Percentiles rank a stretch among this genome's conserved stretches.
These are phyloP conservation scores for Megacollybia marginata DNA, from an alignment of 768 basidiomycete species.

Conservation along the genomic window DNA sequence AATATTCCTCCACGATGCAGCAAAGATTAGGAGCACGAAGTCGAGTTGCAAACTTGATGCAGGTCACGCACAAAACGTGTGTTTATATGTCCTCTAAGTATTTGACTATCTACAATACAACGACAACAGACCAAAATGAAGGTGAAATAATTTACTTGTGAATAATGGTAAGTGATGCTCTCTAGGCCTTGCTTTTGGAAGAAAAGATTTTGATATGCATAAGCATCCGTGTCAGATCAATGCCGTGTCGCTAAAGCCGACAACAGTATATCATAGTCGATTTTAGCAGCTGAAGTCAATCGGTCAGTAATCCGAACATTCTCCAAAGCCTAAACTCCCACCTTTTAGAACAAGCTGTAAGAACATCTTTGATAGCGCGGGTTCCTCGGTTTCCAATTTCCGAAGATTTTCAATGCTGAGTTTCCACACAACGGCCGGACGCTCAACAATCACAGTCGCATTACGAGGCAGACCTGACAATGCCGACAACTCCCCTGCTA, in stretches of 20 bases:
- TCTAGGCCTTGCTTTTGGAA: too few species aligned
- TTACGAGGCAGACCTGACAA: constrained; percentile 76
- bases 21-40: too few species aligned
- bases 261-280: constrained; percentile 53
- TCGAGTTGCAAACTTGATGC: too few species aligned
- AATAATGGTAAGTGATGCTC: too few species aligned
- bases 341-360: constrained; percentile 69
- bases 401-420: constrained; percentile 53
- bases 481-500: constrained; percentile 88
- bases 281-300: constrained; percentile 42
- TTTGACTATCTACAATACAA: too few species aligned
- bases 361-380: constrained; percentile 58
- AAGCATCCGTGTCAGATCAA: not conserved
- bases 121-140: too few species aligned
- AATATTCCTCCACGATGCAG: too few species aligned
- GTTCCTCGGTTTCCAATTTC: constrained; percentile 59
- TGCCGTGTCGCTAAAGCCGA: constrained; percentile 42
- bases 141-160: too few species aligned
- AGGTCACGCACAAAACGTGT: too few species aligned
- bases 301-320: not conserved
- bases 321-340: constrained; percentile 22
- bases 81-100: too few species aligned
- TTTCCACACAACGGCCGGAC: constrained; percentile 75
- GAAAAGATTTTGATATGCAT: too few species aligned
- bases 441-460: constrained; percentile 79